Base-by-base conservation (phyloP, 192 early-diverging fungal genomes). In the Gaertneriomyces sp. region DNA sequence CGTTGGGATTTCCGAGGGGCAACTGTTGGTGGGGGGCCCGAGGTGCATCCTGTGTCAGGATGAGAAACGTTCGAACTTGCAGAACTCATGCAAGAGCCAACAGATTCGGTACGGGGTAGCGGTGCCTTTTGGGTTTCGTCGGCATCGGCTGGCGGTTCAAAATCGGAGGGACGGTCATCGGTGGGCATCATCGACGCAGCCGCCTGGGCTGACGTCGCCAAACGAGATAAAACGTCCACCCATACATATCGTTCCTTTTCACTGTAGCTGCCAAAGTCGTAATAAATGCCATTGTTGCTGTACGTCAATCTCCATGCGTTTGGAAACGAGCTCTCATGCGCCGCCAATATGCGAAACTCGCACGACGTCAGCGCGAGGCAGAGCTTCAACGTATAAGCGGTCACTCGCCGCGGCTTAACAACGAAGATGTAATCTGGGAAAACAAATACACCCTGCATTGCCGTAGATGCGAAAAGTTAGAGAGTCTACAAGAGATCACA, bases 341-440 rank as follows among this genome's bases (percentile, higher is more conserved):
- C 17, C 12, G 47, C 12, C 17, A 49, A 1, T 47, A 53, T 43
- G 25, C 25, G 25, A 40, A 72, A 62, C 51, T 72, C 60, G 64
- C 59, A 72, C 19, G 60, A n/a, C n/a, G 64, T 53, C 9, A 72
- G 41, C n/a, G 70, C 39, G n/a, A 72, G 44, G 44, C 63, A 73
- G 6, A 63, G 11, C 58, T 73, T 73, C 45, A 73, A 47, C n/a
- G 10, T 68, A 51, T 73, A 73, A 10, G 45, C 16, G 5, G 60
- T 63, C 19, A 49, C 40, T 51, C 64, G 12, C 38, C 58, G 45
- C 38, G 71, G 64, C 46, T 73, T 73, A 14, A 73, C 58, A 9
- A 73, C 60, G 25, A 58, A 43, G 11, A 73, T 41, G 43, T 58
- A 73, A n/a, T 60, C 57, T 11, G 55, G 58, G 46, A 73, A 73